Percentiles rank a stretch among this genome's conserved stretches.
phyloP scores from a whole-genome alignment of 2,329 filamentous ascomycete species.

The Periglandula ipomoeae region DNA sequence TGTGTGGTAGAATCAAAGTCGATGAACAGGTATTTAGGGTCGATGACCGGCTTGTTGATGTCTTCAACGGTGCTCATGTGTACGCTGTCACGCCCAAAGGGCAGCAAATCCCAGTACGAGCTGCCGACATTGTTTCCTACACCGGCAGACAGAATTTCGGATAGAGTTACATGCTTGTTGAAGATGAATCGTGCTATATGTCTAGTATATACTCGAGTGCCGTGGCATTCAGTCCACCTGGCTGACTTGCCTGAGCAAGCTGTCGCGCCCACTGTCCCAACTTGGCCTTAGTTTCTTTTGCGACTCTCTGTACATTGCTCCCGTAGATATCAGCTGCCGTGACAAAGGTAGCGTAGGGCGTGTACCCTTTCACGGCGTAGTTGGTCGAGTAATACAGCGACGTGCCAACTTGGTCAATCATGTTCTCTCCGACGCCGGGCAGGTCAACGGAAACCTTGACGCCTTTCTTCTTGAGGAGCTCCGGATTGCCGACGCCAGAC shows the following conservation, averaged over 20 bases:
- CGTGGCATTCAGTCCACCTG: slow-evolving; percentile 18
- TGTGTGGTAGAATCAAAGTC: slow-evolving; percentile 26
- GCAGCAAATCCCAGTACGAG: slow-evolving; percentile 27
- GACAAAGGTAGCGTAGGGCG: slow-evolving; percentile 24
- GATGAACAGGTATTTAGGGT: slow-evolving; percentile 25
- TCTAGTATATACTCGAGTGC: slow-evolving; percentile 30
- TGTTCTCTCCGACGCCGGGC: slow-evolving; percentile 43
- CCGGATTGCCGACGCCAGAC: slow-evolving; percentile 40
- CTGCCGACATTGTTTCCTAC: slow-evolving; percentile 23
- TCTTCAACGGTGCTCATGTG: slow-evolving; percentile 28
- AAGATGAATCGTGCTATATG: slow-evolving; percentile 41
- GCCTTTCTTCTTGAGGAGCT: slow-evolving; percentile 29
- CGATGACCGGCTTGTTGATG: slow-evolving; percentile 24
- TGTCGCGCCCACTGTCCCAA: slow-evolving; percentile 22
- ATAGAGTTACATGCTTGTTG: slow-evolving; percentile 32
- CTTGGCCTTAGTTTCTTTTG: slow-evolving; percentile 14
- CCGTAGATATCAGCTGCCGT: slow-evolving; percentile 27
- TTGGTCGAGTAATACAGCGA: slow-evolving; percentile 16
- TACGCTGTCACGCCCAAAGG: slow-evolving; percentile 31
- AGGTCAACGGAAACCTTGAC: slow-evolving; percentile 35
- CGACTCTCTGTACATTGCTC: slow-evolving; percentile 13
- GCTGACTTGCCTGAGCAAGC: slow-evolving; percentile 16
- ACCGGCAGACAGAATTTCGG: slow-evolving; percentile 33
- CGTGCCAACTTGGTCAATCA: slow-evolving; percentile 39
- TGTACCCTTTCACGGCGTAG: slow-evolving; percentile 15